Conservation (phyloP, 192 early-diverging fungal genomes). For the Backusella psychrophila region DNA sequence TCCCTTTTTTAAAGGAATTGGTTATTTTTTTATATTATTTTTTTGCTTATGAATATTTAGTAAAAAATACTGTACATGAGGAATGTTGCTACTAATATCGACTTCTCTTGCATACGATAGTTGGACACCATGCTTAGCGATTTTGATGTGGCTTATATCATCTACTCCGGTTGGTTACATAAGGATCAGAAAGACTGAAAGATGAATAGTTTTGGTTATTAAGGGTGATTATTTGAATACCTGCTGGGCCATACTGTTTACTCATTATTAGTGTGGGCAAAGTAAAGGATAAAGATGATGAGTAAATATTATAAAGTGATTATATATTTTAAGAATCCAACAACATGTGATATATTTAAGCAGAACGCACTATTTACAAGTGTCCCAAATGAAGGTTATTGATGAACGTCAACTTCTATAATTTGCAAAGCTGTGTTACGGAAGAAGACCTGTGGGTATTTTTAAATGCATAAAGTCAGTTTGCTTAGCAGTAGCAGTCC, state of each 20-base stretch:
- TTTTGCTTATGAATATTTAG: not conserved
- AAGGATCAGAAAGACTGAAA: not conserved
- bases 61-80: constrained; percentile 10
- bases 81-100: constrained; percentile 10
- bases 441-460: not conserved
- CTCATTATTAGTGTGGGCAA: not conserved
- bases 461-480: not conserved
- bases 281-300: not conserved
- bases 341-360: not conserved
- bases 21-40: not conserved
- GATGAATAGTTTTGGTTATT: not conserved
- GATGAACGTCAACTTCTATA: not conserved
- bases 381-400: not conserved
- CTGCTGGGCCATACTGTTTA: not conserved
- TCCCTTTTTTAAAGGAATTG: constrained; percentile 7
- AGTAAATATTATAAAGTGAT: not conserved
- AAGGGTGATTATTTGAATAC: not conserved
- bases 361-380: not conserved
- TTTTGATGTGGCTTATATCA: not conserved
- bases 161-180: not conserved
- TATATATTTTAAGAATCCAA: not conserved
- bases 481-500: not conserved
- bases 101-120: constrained; percentile 25
- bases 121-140: constrained; percentile 19
- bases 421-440: not conserved